Conservation (phyloP, 2,329 filamentous ascomycete species). For the Ceratocystis papillata region DNA sequence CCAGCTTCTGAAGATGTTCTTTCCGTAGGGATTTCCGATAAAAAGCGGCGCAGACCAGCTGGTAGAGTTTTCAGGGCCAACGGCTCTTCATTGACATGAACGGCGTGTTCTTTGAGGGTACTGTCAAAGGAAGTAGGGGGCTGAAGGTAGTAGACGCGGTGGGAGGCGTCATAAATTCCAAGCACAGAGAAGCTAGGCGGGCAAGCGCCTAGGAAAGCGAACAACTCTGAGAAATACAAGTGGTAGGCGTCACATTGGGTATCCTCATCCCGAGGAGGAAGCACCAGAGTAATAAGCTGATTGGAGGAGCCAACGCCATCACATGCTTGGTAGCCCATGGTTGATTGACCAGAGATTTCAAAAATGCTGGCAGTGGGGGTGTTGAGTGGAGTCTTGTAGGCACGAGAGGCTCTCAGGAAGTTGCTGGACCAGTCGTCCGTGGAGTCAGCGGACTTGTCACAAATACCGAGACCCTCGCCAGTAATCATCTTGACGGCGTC, state of each 20-base stretch:
- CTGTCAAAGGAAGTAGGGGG: conserved; percentile 23
- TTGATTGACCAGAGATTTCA: conserved; percentile 9
- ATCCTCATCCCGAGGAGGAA: conserved; percentile 17
- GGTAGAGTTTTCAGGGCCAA: conserved; percentile 17
- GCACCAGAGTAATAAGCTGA: conserved; percentile 22
- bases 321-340: not conserved
- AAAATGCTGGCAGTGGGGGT: conserved; percentile 21
- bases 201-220: conserved; percentile 20
- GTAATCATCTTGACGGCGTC: conserved; percentile 23
- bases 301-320: not conserved
- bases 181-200: conserved; percentile 21
- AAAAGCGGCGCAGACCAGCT: conserved; percentile 23
- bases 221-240: conserved; percentile 21
- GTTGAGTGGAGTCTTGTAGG: conserved; percentile 16
- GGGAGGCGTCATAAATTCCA: conserved; percentile 24
- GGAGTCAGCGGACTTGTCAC: conserved; percentile 2
- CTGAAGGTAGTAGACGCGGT: conserved; percentile 23
- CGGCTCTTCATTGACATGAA: not conserved
- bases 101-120: conserved; percentile 6
- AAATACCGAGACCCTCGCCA: conserved; percentile 19
- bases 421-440: not conserved
- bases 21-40: conserved; percentile 17
- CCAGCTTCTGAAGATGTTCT: not conserved
- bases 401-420: conserved; percentile 1
- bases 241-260: conserved; percentile 23